A percentile compares a stretch with the other conserved stretches of the same genome.
phyloP scores from a whole-genome alignment of 2,329 filamentous ascomycete genomes.

The Pseudocercospora fuligena region DNA sequence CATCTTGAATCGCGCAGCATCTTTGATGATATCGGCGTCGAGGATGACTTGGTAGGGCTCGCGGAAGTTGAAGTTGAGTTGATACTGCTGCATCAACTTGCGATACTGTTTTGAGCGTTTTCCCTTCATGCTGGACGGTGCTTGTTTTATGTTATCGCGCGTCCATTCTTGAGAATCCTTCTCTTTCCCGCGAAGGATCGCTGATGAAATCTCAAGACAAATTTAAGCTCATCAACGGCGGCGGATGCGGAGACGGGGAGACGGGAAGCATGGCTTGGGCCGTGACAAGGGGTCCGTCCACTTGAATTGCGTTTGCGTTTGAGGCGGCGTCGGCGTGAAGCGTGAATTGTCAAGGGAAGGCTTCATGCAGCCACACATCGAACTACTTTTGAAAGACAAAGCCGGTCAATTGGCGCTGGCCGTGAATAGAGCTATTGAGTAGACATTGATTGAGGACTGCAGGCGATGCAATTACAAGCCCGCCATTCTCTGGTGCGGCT shows the following conservation, averaged over 20 bases:
- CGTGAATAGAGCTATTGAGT: background rate
- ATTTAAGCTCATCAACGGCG: background rate
- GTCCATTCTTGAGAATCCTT: background rate
- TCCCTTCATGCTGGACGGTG: conserved; percentile 62
- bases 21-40: conserved; percentile 87
- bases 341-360: too few species aligned
- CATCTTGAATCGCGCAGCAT: conserved; percentile 86
- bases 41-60: conserved; percentile 93
- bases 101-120: conserved; percentile 75
- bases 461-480: background rate
- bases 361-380: too few species aligned
- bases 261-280: background rate
- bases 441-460: background rate
- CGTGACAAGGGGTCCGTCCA: too few species aligned
- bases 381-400: background rate
- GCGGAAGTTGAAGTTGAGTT: conserved; percentile 75
- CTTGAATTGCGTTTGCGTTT: too few species aligned
- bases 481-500: background rate
- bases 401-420: background rate
- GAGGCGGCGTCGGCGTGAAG: too few species aligned
- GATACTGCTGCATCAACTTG: conserved; percentile 94
- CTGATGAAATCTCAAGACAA: background rate
- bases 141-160: background rate
- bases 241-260: background rate
- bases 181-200: background rate